Base-by-base conservation (phyloP, 768 basidiomycete species). In the Trametes cubensis region DNA sequence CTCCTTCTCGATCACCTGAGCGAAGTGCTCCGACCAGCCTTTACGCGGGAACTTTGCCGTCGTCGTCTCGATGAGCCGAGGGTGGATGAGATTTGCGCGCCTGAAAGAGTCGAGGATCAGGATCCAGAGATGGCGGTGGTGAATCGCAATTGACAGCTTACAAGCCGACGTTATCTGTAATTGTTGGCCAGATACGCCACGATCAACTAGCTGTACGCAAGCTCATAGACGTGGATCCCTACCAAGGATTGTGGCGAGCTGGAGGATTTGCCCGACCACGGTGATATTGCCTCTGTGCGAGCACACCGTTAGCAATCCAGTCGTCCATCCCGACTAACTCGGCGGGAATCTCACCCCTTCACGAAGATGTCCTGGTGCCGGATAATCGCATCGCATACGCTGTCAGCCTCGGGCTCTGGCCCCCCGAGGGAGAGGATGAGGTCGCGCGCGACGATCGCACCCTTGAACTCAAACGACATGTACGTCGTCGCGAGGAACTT, bases 401-500 rank as follows among this genome's bases (percentile, higher is more conserved):
- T 76, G 65, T 83, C 83, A 14, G 83, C 82, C 63, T 83, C 80
- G 65, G 83, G 80, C 69, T 79, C 78, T 0, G 72, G 70, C 14
- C 80, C 80, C 2, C 78, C 78, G 5, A 72, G 69, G 28, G 77
- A 67, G 23, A 81, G 67, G 44, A 83, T 80, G 42, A 80, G 72
- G 54, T 83, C 79, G 34, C 81, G 78, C 39, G 81, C 83, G 14
- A 83, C 75, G 55, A 84, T 80, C 20, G 76, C 83, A 49, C 83
- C 81, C 68, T 81, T 81, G 74, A 82, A 83, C 71, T 85, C 83
- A 66, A 85, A 84, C 15, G 79, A 81, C 71, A 83, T 72, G 62
- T 82, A 82, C n/a, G 83, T 84, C 25, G 78, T 81, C n/a, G 77
- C 63, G 48, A 82, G 73, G 66, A 79, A 83, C 23, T 72, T 73